Evolutionary conservation across 2,329 filamentous ascomycete genomes (phyloP).

Genomic region (Fusarium coicis): DNA sequence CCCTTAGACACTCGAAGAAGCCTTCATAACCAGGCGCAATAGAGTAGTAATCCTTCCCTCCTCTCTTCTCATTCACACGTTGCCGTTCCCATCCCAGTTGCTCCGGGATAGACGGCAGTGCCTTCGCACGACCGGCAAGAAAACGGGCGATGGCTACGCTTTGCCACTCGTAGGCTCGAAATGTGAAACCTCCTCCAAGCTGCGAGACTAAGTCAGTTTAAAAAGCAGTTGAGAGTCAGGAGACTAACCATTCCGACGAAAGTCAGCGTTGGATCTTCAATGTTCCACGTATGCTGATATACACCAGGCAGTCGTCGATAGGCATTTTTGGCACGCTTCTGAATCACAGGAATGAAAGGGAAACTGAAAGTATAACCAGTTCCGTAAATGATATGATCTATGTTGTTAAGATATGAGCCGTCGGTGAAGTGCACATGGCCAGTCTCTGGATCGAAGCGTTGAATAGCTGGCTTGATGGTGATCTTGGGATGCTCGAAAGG

Average conservation of each 20-base stretch:
- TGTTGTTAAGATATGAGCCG: constrained; percentile 10
- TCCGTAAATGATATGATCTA: constrained; percentile 27
- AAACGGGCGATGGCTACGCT: constrained; percentile 30
- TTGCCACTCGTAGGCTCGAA: constrained; percentile 39
- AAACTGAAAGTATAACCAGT: constrained; percentile 30
- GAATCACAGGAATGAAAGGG: constrained; percentile 12
- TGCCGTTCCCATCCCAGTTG: constrained; percentile 37
- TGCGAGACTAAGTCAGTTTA: background rate
- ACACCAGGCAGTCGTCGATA: constrained; percentile 20
- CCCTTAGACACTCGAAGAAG: constrained; percentile 29
- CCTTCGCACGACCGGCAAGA: constrained; percentile 11
- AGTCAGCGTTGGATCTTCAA: constrained; percentile 25
- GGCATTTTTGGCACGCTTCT: constrained; percentile 10
- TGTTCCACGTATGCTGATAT: constrained; percentile 33
- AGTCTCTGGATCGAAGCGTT: background rate
- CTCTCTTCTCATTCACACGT: constrained; percentile 24
- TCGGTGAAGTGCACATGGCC: constrained; percentile 15
- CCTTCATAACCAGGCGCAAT: constrained; percentile 28
- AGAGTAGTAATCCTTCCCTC: constrained; percentile 37
- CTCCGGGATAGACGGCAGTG: constrained; percentile 4
- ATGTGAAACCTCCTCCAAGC: constrained; percentile 37
- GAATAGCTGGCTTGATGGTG: constrained; percentile 21
- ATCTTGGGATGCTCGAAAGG: constrained; percentile 28
- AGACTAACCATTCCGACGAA: constrained; percentile 24
- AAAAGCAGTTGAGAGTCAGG: fast-evolving